Base-by-base conservation (phyloP, 495 filamentous ascomycete genomes). In the Penicillium maclennaniae region DNA sequence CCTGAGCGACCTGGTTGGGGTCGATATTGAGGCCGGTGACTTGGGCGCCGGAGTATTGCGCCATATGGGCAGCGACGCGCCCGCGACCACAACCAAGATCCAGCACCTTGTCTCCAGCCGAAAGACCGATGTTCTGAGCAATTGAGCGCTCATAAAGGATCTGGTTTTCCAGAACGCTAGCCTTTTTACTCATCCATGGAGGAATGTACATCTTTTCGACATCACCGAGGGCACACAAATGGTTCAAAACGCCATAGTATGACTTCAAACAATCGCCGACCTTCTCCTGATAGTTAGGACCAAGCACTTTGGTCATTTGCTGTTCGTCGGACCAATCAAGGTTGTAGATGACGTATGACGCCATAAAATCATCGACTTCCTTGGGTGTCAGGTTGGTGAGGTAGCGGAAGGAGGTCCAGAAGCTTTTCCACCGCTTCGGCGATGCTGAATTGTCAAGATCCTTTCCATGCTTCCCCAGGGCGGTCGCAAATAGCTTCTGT, bases 191-290 rank as follows among this genome's bases (percentile, higher is more conserved):
- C 80, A 85, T 81, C 58, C 77, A 74, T 4, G 82, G 82, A 23
- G 82, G 82, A 47, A 85, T 83, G 61, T 85, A 85, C 82, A 85
- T 85, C 68, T 85, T 85, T 59, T 85, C 82, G 23, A 85, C 81
- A 51, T 83, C 81, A 21, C 82, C 82, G n/a, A 85, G 72, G 23
- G 81, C 81, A 65, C 82, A 85, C 4, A 85, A 75, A 48, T 85
- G 82, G 59, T 85, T 85, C 27, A 85, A 71, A 28, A 84, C 79
- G 39, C 79, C 77, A 59, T 85, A 85, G 66, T 85, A 85, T 20
- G 81, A 69, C 37, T 77, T 70, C 23, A 85, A 72, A 54, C 81
- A 83, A 45, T 79, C 78, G 53, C 81, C 82, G 15, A 85, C 82
- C 38, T 74, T 77, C 48, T 78, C 61, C 52, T 81, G 81, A 61